phyloP scores from a whole-genome alignment of 768 basidiomycete genomes.

The Aureoboletus auriporus region DNA sequence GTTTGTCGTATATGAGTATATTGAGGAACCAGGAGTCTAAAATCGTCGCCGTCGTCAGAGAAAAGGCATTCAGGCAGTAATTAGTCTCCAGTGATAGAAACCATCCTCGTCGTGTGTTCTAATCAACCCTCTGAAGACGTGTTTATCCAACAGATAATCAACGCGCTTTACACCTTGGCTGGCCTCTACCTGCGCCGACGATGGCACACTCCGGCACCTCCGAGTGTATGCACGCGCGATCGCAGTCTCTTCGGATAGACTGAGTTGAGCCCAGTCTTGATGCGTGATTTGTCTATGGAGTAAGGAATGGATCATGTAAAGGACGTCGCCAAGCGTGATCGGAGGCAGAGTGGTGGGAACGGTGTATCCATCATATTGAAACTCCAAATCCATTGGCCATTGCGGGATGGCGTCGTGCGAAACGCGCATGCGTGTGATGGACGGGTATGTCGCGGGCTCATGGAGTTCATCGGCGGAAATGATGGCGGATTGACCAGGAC shows the following conservation, averaged over 20 bases:
- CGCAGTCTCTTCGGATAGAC: constrained; percentile 23
- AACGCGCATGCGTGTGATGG: constrained; percentile 52
- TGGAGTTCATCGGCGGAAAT: constrained; percentile 44
- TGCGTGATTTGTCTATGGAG: constrained; percentile 41
- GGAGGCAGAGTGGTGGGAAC: constrained; percentile 28
- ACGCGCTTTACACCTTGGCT: constrained; percentile 37
- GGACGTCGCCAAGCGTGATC: constrained; percentile 57
- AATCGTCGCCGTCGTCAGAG: not conserved
- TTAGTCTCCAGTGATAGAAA: constrained; percentile 26
- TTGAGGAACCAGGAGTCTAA: too few species aligned
- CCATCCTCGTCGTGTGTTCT: constrained; percentile 29
- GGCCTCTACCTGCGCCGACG: constrained; percentile 29
- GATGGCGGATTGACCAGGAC: constrained; percentile 34
- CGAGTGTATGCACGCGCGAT: constrained; percentile 36
- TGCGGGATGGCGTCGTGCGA: constrained; percentile 50
- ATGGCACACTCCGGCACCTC: constrained; percentile 29
- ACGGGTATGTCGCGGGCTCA: constrained; percentile 55
- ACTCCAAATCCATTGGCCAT: constrained; percentile 59
- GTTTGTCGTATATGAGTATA: not conserved
- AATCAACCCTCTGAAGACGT: constrained; percentile 35
- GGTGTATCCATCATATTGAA: constrained; percentile 28
- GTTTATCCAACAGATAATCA: constrained; percentile 35
- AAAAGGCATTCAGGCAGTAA: constrained; percentile 13
- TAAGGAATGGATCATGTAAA: constrained; percentile 45
- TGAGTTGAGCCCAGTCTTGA: constrained; percentile 32